A percentile compares a stretch with the other conserved stretches of the same genome.
Evolutionary conservation across 306 rosid species (phyloP).

Genomic region (Rosa rugosa): DNA sequence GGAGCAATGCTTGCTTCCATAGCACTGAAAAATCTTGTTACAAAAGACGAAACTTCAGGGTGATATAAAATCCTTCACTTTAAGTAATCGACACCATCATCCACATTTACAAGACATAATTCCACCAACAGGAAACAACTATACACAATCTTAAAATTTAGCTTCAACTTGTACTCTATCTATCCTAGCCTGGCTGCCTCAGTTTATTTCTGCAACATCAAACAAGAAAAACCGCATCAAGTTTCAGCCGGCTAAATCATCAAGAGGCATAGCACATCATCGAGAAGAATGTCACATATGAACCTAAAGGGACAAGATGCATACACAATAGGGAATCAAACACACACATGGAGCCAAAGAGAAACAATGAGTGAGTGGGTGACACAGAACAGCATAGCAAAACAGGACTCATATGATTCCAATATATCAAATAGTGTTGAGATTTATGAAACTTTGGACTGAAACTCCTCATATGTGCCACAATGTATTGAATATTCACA

Average conservation of each 20-base stretch:
- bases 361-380: too few relatives aligned
- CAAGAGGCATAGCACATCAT: neutral
- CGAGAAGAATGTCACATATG: neutral
- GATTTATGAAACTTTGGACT: neutral
- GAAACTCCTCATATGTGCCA: too few relatives aligned
- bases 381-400: too few relatives aligned
- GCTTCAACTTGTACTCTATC: neutral
- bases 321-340: neutral
- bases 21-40: neutral
- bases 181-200: slow-evolving; percentile 9
- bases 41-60: neutral
- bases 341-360: too few relatives aligned
- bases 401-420: too few relatives aligned
- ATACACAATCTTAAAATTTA: slow-evolving; percentile 12
- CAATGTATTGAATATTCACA: neutral
- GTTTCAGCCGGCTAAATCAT: neutral
- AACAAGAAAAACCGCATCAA: neutral
- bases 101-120: slow-evolving; percentile 1
- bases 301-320: neutral
- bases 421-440: too few relatives aligned
- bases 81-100: too few relatives aligned
- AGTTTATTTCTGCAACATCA: slow-evolving; percentile 26
- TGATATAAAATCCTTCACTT: neutral
- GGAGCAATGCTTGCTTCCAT: neutral
- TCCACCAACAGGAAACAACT: neutral